phyloP scores from a whole-genome alignment of 768 basidiomycete genomes.

The Mycena epipterygia region DNA sequence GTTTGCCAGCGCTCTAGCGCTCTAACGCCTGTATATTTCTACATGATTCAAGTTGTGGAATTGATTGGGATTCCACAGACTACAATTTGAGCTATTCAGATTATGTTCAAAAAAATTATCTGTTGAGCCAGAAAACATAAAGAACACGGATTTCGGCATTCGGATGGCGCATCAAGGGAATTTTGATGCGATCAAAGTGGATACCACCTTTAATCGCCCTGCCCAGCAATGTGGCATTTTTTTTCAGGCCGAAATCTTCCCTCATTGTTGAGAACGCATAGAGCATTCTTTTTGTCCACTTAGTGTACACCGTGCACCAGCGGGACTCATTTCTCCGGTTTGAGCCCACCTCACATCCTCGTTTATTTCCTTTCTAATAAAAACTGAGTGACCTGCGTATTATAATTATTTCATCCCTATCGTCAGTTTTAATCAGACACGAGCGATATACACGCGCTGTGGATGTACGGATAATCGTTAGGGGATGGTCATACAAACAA shows the following conservation, averaged over 20 bases:
- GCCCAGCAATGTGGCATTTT: background rate
- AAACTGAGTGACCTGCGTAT: too few species aligned
- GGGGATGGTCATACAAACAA: too few species aligned
- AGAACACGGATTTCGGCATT: background rate
- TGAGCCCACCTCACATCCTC: too few species aligned
- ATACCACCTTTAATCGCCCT: background rate
- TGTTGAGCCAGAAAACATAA: background rate
- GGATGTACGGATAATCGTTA: too few species aligned
- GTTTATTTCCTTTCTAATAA: too few species aligned
- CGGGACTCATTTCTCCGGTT: too few species aligned
- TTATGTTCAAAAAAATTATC: background rate
- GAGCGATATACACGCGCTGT: too few species aligned
- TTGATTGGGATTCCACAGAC: background rate
- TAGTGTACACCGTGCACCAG: too few species aligned
- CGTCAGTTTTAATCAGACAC: too few species aligned
- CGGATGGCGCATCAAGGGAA: background rate
- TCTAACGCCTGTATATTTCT: background rate
- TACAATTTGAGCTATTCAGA: background rate
- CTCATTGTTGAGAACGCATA: background rate
- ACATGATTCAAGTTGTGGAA: background rate
- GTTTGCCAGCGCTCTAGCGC: too few species aligned
- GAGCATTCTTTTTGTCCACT: background rate
- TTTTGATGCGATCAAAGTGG: background rate
- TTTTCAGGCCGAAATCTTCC: background rate
- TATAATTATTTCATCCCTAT: too few species aligned